Conservation (phyloP, 441 rosid species). For the Populus hybrid region DNA sequence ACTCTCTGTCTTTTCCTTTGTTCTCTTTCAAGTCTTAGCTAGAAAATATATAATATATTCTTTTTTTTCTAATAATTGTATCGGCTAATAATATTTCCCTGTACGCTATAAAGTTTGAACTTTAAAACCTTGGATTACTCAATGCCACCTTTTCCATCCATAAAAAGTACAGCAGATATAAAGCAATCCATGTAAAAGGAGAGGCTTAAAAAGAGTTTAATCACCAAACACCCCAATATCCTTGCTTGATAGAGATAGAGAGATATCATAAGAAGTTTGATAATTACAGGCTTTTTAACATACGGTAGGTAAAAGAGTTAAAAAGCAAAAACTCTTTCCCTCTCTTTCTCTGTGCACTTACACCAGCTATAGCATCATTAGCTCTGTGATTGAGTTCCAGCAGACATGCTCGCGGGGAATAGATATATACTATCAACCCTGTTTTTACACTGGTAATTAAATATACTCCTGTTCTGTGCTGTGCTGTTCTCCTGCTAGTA, state of each 20-base stretch:
- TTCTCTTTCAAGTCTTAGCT: constrained; percentile 28
- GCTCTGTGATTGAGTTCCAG: constrained; percentile 26
- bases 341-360: constrained; percentile 7
- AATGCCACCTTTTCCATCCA: constrained; percentile 21
- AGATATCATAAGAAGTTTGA: constrained; percentile 15
- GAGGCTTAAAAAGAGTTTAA: background rate
- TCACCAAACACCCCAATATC: background rate
- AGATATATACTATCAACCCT: background rate
- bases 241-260: background rate
- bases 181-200: constrained; percentile 12
- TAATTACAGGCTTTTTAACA: constrained; percentile 19
- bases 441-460: background rate
- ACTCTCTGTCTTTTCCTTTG: constrained; percentile 54
- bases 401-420: constrained; percentile 24
- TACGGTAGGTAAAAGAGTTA: constrained; percentile 18
- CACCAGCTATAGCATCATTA: constrained; percentile 27
- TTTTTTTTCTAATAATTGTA: background rate
- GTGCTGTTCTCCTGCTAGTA: background rate
- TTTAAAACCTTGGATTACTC: constrained; percentile 10
- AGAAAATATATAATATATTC: background rate
- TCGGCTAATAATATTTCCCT: constrained; percentile 10
- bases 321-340: constrained; percentile 20
- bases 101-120: background rate
- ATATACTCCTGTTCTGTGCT: background rate
- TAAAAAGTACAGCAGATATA: constrained; percentile 18